These are phyloP conservation scores for Ophiostoma novo-ulmi DNA, from an alignment of 2,329 filamentous ascomycete genomes.

Conservation along the genomic window DNA sequence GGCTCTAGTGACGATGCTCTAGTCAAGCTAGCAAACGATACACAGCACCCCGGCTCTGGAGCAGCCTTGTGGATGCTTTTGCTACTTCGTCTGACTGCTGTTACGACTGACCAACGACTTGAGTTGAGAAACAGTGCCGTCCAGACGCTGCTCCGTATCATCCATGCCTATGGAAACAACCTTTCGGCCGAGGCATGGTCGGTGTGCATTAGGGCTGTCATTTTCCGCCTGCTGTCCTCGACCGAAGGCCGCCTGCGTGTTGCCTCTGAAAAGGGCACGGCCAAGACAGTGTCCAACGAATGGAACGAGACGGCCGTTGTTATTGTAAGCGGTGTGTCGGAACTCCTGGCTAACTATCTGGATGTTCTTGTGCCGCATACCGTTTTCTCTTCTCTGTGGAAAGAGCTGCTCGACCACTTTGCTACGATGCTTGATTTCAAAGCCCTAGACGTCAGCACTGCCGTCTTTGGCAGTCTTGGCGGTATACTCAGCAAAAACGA, in stretches of 20 bases:
- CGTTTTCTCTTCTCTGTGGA: constrained; percentile 70
- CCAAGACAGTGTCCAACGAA: constrained; percentile 46
- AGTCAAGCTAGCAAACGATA: constrained; percentile 53
- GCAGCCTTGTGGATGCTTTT: constrained; percentile 75
- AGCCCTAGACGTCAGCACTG: constrained; percentile 65
- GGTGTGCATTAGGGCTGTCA: constrained; percentile 71
- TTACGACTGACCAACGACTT: constrained; percentile 65
- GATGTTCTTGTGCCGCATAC: constrained; percentile 61
- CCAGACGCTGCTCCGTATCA: constrained; percentile 84
- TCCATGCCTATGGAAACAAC: constrained; percentile 83
- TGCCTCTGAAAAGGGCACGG: constrained; percentile 36
- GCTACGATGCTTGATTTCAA: constrained; percentile 57
- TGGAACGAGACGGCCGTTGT: constrained; percentile 73
- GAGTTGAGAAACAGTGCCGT: constrained; percentile 83
- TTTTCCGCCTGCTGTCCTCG: constrained; percentile 70
- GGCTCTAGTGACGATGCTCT: constrained; percentile 54
- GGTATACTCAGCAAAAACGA: constrained; percentile 54
- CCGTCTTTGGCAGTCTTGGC: constrained; percentile 62
- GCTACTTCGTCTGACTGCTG: constrained; percentile 63
- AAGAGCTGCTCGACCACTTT: constrained; percentile 65
- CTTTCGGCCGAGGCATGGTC: constrained; percentile 76
- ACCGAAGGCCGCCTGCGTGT: constrained; percentile 55
- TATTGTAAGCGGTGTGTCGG: constrained; percentile 66
- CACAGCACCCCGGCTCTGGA: constrained; percentile 56
- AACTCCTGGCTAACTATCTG: constrained; percentile 70